Evolutionary conservation across 2,329 filamentous ascomycete genomes (phyloP), one percentile per base, ranked within the genome.

Genomic region (Diaporthe velutina): DNA sequence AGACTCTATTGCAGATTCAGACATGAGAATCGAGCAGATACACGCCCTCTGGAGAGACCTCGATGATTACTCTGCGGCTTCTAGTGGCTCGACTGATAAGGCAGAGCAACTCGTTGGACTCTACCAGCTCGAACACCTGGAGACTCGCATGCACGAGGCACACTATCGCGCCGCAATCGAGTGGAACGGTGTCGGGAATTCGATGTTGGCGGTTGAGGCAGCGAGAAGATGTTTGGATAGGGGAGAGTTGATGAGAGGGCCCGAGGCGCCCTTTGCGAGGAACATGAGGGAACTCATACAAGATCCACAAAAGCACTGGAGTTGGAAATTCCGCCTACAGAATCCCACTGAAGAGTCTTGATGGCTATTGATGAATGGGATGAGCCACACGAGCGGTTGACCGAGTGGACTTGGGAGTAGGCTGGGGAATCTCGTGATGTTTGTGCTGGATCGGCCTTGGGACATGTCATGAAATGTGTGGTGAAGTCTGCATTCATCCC

Each of bases 61-160:
- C 22, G 71, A 73, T n/a, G 71, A 73, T 30, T 73, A 73, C 28
- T 45, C 71, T 3, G 22, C 50, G 8, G 60, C 71, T n/a, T 67
- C 71, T 1, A 33, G 25, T 22, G 61, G 45, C 22, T 45, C 61
- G 30, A 30, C 52, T 7, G 50, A 48, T 1, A 73, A 55, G 25
- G 71, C 71, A 22, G 71, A 68, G 48, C 48, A 28, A 7, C 71
- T 73, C 12, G 15, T 73, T 5, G n/a, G 55, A 10, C 60, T 73
- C 35, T 73, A 73, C 60, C 38, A 67, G 22, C 45, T 55, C 28
- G 71, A 73, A 50, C n/a, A 30, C 7, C 13, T 73, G 28, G 64
- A 73, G 3, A 73, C 60, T 9, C 71, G 71, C 10, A 73, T 73
- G 12, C 71, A 73, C 3, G 71, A 73, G 28, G 71, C 71, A 40